Base-by-base conservation (phyloP, 2,329 filamentous ascomycete species). In the Exophiala aquamarina region DNA sequence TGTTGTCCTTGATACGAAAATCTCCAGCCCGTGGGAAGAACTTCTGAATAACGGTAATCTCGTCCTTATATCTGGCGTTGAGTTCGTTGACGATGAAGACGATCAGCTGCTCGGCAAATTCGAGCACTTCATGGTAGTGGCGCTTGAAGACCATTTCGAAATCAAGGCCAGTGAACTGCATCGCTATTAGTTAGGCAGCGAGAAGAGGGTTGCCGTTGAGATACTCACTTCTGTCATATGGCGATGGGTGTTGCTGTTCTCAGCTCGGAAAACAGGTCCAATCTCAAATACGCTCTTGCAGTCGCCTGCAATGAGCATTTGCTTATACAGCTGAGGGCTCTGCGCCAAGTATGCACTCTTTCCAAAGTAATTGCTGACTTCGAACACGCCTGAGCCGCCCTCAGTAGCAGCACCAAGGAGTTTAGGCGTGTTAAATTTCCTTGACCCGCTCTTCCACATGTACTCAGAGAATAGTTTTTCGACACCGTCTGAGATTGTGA, bases 361-460 rank as follows among this genome's bases (percentile, higher is more conserved):
- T 58, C 86, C 88, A 67, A 97, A 97, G 72, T 97, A 97, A 34
- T 85, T 84, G 40, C 36, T 49, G 59, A 97, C 76, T 60, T 85
- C 79, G 69, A 98, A 97, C 32, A 97, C 92, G 65, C 92, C 94
- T 58, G 84, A 84, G 56, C 93, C 93, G 61, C 93, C 92, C 72
- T 98, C 93, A 3, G 89, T 93, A 3, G 93, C 87, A 11, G 92
- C 87, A 40, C 86, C 91, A 45, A 95, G 88, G 34, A 98, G 76
- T 67, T 90, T 92, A 8, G 93, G 90, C 2, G 91, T 87, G 66
- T 95, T 89, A 62, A 96, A 90, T 67, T 88, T 82, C 55, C 85
- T 83, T 67, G 95, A 95, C 44, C 83, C 81, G 50, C 80, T 80
- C 56, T 79, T 76, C 51, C 84, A 77, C 58, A 96, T 83, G 67